These are phyloP conservation scores for Heliamphora exappendiculata DNA, from an alignment of 148 eudicot species.

Conservation along the genomic window DNA sequence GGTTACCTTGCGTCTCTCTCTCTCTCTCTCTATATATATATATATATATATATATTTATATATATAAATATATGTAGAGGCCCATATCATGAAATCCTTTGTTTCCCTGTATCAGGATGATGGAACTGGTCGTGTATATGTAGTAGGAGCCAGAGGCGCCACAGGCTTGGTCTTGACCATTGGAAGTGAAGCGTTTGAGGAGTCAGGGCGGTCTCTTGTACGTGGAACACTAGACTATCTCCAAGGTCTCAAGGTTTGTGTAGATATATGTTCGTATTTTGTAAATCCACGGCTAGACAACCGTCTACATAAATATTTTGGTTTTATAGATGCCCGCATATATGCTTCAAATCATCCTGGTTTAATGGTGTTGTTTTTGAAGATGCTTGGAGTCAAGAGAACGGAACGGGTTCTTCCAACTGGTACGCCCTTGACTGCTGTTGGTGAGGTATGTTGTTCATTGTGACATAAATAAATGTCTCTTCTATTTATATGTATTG, in stretches of 20 bases:
- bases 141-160: slow-evolving; percentile 89
- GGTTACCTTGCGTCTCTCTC: slow-evolving; percentile 6
- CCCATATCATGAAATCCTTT: neutral
- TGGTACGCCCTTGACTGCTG: slow-evolving; percentile 75
- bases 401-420: slow-evolving; percentile 92
- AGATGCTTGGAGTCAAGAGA: slow-evolving; percentile 99
- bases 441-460: slow-evolving; percentile 48
- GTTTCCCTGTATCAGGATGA: slow-evolving; percentile 58
- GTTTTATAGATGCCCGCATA: neutral
- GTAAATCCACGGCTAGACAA: neutral
- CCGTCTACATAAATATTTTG: neutral
- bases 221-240: slow-evolving; percentile 84
- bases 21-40: neutral
- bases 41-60: too few species aligned
- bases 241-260: slow-evolving; percentile 82
- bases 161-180: slow-evolving; percentile 73
- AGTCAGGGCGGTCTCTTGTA: slow-evolving; percentile 81
- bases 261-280: neutral
- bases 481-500: neutral
- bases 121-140: slow-evolving; percentile 74
- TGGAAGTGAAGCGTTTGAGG: slow-evolving; percentile 96
- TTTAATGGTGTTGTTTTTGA: slow-evolving; percentile 18
- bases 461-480: neutral
- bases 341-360: neutral
- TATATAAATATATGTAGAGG: too few species aligned